Base-by-base conservation (phyloP, 495 filamentous ascomycete genomes). In the Aspergillus coremiiformis region DNA sequence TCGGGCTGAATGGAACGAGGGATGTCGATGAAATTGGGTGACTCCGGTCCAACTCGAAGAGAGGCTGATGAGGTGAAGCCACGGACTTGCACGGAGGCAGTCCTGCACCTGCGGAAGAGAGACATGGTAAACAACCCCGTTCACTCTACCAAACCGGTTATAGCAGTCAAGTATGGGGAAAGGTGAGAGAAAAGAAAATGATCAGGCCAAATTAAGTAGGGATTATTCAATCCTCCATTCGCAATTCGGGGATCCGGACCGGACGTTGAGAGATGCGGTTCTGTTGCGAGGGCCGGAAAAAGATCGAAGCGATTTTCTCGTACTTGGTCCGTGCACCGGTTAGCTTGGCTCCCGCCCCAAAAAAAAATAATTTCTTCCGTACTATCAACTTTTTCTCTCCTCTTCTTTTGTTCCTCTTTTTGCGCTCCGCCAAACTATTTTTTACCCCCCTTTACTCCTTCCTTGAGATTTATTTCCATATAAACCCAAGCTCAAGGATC, bases 21-120 rank as follows among this genome's bases (percentile, higher is more conserved):
- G 37, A 90, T 68, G 53, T 87, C 78, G 63, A 91, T 81, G 72
- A 82, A 91, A 51, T 78, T 76, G 53, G 87, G 87, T 39, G 81
- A 86, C 61, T 89, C 84, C 14, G 87, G 87, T 9, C 69, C 73
- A 43, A 71, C 65, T 57, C 71, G 67, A 56, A 66, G 67, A 39
- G 44, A 61, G 45, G 71, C 51, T 10, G 70, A 66, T 33, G 67
- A 65, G 47, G 70, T 55, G 54, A 76, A 74, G 52, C 70, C 69
- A 46, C 73, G 73, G 66, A 68, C 64, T 59, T 76, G 73, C 70
- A 67, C 62, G 41, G 58, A 60, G 65, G 68, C 71, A 67, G 67
- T 61, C 59, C 70, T 61, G 66, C 65, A 65, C 51, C 52, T 62
- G 57, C 71, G 69, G 62, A 69, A 58, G 50, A 67, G 61, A 49